Evolutionary conservation across 2,329 filamentous ascomycete genomes (phyloP), one percentile per base, ranked within the genome.

Genomic region (Colletotrichum sp.): DNA sequence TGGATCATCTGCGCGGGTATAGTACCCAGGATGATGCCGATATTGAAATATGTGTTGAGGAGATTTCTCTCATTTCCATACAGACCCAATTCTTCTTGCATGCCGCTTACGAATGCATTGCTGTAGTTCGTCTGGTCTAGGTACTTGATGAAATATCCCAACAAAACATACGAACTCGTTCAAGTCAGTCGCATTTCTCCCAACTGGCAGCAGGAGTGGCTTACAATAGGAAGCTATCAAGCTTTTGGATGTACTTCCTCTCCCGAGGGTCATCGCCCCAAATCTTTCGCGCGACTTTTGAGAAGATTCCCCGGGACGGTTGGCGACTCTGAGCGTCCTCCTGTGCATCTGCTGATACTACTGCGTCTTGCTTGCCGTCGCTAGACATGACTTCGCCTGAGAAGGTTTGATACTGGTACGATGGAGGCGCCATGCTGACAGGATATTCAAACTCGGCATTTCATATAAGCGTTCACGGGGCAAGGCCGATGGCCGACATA

Each of bases 81-180:
- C 39, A 82, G 78, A 2, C 28, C 15, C 1, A 82, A 75, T 9
- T 81, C 81, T 30, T 80, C 76, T 59, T 80, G 72, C 78, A 82
- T 80, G 67, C 81, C 80, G 28, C 77, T 75, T 12, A 82, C 79
- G 69, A 80, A 80, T 5, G 79, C 78, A 72, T 80, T 82, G 57
- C 71, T 80, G 12, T 86, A 80, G 52, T 85, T 86, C 30, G 80
- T 73, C 34, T 81, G 80, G 66, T 82, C 81, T 13, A 82, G 72
- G 44, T 80, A 80, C 73, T 82, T 75, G 68, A 71, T 75, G 1
- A 75, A 75, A 4, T 71, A 71, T 9, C 72, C 68, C 12, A 75
- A 18, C n/a, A 69, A 36, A 18, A 71, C 72, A n/a, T 67, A 69
- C 5, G 71, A 67, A 30, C 71, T 73, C 7, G 10, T 32, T 28